Percentiles rank a stretch among this genome's conserved stretches.
Conservation (phyloP, 441 rosid species). For the Kokia cookei region DNA sequence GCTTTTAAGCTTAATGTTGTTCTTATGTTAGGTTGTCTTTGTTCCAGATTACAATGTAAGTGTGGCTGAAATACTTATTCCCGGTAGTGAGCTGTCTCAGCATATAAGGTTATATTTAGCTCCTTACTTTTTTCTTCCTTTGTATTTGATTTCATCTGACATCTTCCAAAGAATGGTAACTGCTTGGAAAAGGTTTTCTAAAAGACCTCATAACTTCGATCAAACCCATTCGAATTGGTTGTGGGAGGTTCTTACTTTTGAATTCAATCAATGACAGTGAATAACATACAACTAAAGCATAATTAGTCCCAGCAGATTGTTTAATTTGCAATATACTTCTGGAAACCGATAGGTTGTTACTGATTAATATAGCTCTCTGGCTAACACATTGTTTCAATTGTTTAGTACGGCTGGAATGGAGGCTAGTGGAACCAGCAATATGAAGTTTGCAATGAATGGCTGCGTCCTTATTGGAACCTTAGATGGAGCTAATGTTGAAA, state of each 20-base stretch:
- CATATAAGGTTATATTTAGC: conserved; percentile 69
- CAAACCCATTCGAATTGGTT: neutral
- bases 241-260: neutral
- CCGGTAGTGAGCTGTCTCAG: conserved; percentile 95
- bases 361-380: neutral
- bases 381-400: neutral
- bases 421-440: conserved; percentile 99
- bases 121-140: neutral
- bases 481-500: conserved; percentile 98
- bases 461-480: conserved; percentile 84
- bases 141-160: neutral
- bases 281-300: neutral
- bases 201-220: neutral
- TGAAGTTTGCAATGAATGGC: conserved; percentile 98
- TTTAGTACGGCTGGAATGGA: conserved; percentile 98
- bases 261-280: neutral
- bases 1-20: neutral
- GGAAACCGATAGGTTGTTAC: neutral
- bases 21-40: conserved; percentile 60
- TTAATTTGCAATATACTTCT: neutral
- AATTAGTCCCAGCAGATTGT: neutral
- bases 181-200: neutral
- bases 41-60: conserved; percentile 96
- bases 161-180: neutral
- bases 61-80: conserved; percentile 90